phyloP scores from a whole-genome alignment of 352 stramenopile species.

The Pythium monospermum region DNA sequence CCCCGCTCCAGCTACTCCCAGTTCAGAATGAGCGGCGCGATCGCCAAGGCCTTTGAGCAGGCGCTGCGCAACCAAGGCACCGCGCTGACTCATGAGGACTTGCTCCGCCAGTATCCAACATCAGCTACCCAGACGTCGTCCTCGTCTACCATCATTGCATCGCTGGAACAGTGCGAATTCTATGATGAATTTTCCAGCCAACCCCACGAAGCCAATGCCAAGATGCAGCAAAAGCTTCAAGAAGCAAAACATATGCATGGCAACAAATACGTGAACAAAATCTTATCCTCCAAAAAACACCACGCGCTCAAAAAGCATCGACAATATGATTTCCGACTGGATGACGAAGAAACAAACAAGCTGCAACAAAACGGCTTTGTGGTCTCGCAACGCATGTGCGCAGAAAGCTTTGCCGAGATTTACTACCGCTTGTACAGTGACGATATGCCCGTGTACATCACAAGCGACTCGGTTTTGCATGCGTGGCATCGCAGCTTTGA shows the following conservation, averaged over 20 bases:
- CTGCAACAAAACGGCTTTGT: constrained; percentile 19
- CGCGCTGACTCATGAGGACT: not conserved
- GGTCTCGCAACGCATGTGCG: constrained; percentile 14
- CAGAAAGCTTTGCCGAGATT: constrained; percentile 22
- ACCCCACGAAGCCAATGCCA: constrained; percentile 9
- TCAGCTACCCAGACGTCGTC: not conserved
- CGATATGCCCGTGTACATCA: constrained; percentile 29
- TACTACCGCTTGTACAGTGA: constrained; percentile 28
- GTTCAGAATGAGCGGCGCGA: not conserved
- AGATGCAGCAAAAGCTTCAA: not conserved
- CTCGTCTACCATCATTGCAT: not conserved
- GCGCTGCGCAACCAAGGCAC: not conserved
- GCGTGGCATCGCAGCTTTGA: constrained; percentile 31
- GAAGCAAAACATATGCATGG: constrained; percentile 8
- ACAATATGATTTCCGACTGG: constrained; percentile 21
- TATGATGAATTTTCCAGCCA: constrained; percentile 14
- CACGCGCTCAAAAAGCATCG: constrained; percentile 17
- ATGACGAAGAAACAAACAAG: constrained; percentile 3
- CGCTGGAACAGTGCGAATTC: constrained; percentile 12
- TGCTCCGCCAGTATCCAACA: not conserved
- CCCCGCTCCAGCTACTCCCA: too few species aligned
- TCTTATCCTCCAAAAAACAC: constrained; percentile 10
- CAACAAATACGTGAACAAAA: not conserved
- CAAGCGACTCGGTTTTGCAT: constrained; percentile 28
- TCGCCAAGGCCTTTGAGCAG: not conserved